These are phyloP conservation scores for Didymella keratinophila DNA, from an alignment of 2,329 filamentous ascomycete genomes.

Conservation along the genomic window DNA sequence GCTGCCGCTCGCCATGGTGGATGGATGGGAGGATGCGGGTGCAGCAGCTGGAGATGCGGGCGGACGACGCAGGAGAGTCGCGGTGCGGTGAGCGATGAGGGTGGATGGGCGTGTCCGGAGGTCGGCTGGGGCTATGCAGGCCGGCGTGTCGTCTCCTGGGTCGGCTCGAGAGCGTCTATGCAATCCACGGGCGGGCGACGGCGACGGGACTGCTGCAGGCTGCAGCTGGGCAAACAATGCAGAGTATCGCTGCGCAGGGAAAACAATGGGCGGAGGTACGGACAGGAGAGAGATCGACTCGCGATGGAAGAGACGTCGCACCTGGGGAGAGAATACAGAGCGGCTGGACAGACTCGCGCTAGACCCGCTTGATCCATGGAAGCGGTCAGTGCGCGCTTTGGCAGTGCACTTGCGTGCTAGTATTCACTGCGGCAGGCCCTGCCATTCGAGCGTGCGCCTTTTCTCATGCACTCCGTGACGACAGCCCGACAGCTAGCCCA, in stretches of 20 bases:
- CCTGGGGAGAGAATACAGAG: slow-evolving; percentile 25
- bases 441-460: slow-evolving; percentile 9
- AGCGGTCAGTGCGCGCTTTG: slow-evolving; percentile 18
- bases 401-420: slow-evolving; percentile 16
- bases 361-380: slow-evolving; percentile 22
- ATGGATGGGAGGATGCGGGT: slow-evolving; percentile 14
- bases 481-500: slow-evolving; percentile 3
- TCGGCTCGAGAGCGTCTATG: slow-evolving; percentile 16
- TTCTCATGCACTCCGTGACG: slow-evolving; percentile 5
- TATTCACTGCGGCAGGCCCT: slow-evolving; percentile 5
- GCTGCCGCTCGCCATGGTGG: slow-evolving; percentile 81
- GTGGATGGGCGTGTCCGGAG: slow-evolving; percentile 33
- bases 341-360: slow-evolving; percentile 28
- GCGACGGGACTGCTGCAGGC: slow-evolving; percentile 26
- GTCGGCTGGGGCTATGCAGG: slow-evolving; percentile 38
- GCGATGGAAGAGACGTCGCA: slow-evolving; percentile 34
- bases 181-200: slow-evolving; percentile 25
- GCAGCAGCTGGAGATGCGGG: slow-evolving; percentile 20
- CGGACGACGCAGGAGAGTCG: slow-evolving; percentile 22
- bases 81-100: slow-evolving; percentile 22
- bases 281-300: slow-evolving; percentile 36
- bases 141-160: slow-evolving; percentile 27
- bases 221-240: slow-evolving; percentile 28
- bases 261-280: slow-evolving; percentile 36
- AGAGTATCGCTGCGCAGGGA: slow-evolving; percentile 24